Percentiles rank a stretch among this genome's conserved stretches.
phyloP scores from a whole-genome alignment of 148 eudicot species.

The Vaccinium corymbosum region DNA sequence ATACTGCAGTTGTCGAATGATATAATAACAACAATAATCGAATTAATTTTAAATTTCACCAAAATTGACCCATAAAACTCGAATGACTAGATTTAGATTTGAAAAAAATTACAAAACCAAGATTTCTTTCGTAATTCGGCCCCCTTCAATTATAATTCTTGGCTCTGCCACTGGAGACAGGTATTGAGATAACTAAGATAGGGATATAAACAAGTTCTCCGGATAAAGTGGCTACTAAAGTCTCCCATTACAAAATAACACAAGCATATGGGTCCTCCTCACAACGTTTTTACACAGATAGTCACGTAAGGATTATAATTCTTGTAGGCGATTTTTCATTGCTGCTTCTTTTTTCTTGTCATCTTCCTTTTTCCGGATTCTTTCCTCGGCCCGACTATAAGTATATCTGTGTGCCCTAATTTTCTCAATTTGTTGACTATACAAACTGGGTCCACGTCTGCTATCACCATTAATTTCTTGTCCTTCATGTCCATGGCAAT shows the following conservation, averaged over 20 bases:
- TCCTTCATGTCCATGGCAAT: slow-evolving; percentile 57
- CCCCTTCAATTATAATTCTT: too few species aligned
- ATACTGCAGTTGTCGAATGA: too few species aligned
- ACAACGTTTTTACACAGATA: slow-evolving; percentile 25
- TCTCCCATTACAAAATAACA: slow-evolving; percentile 35
- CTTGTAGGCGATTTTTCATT: slow-evolving; percentile 12
- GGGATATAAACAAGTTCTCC: too few species aligned
- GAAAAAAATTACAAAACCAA: too few species aligned
- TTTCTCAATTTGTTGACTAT: slow-evolving; percentile 49
- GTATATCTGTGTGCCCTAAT: slow-evolving; percentile 37
- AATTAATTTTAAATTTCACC: too few species aligned
- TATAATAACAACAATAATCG: too few species aligned
- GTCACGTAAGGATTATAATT: slow-evolving; percentile 13
- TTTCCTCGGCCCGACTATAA: slow-evolving; percentile 54
- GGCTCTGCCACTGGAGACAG: too few species aligned
- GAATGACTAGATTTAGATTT: too few species aligned
- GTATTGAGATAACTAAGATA: too few species aligned
- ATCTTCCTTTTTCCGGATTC: slow-evolving; percentile 21
- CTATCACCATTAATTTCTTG: slow-evolving; percentile 53
- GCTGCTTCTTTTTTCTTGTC: slow-evolving; percentile 15
- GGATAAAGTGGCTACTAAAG: too few species aligned
- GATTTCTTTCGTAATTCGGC: too few species aligned
- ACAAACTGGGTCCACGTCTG: slow-evolving; percentile 51
- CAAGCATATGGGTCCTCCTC: slow-evolving; percentile 63
- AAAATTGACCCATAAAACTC: too few species aligned